These are phyloP conservation scores for Elsinoe perseae DNA, from an alignment of 2,329 filamentous ascomycete genomes.

Conservation along the genomic window DNA sequence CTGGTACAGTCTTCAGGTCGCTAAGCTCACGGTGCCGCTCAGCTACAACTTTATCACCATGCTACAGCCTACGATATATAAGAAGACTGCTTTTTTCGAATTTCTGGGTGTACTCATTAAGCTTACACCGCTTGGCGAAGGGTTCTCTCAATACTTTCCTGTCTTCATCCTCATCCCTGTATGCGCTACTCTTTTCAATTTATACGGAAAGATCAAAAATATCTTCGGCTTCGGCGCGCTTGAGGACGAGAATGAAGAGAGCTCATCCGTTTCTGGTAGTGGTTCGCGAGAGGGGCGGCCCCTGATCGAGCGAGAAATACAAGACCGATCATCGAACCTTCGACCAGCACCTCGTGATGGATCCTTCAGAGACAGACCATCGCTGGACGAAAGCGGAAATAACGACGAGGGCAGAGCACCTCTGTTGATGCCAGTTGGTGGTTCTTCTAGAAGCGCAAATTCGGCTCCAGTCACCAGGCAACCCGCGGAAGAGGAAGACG, in stretches of 20 bases:
- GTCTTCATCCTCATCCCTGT: constrained; percentile 81
- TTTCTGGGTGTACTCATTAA: constrained; percentile 81
- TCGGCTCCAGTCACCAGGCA: constrained; percentile 12
- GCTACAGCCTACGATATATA: constrained; percentile 62
- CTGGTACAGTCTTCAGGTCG: constrained; percentile 91
- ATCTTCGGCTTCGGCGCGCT: constrained; percentile 72
- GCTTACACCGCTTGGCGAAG: constrained; percentile 70
- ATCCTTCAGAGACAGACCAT: constrained; percentile 16
- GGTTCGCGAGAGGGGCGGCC: constrained; percentile 88
- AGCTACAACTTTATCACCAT: constrained; percentile 97
- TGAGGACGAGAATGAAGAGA: constrained; percentile 64
- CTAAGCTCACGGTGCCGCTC: constrained; percentile 83
- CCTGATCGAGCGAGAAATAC: constrained; percentile 74
- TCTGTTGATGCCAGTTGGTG: constrained; percentile 5
- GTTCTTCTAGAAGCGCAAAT: neutral
- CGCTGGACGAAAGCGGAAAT: constrained; percentile 7
- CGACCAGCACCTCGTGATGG: constrained; percentile 22
- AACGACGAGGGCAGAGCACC: constrained; percentile 5
- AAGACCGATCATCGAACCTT: constrained; percentile 35
- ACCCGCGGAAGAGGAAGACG: constrained; percentile 46
- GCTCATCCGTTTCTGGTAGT: constrained; percentile 59
- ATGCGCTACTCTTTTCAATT: constrained; percentile 73
- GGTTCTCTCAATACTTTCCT: constrained; percentile 84
- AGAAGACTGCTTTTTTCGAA: constrained; percentile 72
- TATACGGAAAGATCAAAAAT: constrained; percentile 75